These are phyloP conservation scores for sorghum (Sorghum bicolor) DNA, from an alignment of 176 grass and related monocot genomes.

Conservation along the genomic window Sorghum_bicolor_NCBIv3 NC_012870.2:10652501-10653000, in stretches of 20 bases:
- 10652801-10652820: constrained; percentile 2
- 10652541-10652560: not conserved
- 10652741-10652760: not conserved
- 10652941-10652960: too few relatives aligned
- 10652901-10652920: not conserved
- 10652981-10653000: too few relatives aligned
- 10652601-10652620: too few relatives aligned
- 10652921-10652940: too few relatives aligned
- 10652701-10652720: not conserved
- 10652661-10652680: not conserved
- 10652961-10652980: too few relatives aligned
- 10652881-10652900: not conserved
- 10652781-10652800: not conserved
- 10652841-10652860: not conserved
- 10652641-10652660: constrained; percentile 9
- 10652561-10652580: not conserved
- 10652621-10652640: not conserved
- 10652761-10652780: not conserved
- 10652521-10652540: not conserved
- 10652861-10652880: constrained; percentile 24
- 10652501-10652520: not conserved
- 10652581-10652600: not conserved
- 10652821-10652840: not conserved
- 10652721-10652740: constrained; percentile 9
- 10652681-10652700: not conserved